Evolutionary conservation across 2,329 filamentous ascomycete genomes (phyloP), one percentile per base, ranked within the genome.

Genomic region (Stagonosporopsis vannaccii): DNA sequence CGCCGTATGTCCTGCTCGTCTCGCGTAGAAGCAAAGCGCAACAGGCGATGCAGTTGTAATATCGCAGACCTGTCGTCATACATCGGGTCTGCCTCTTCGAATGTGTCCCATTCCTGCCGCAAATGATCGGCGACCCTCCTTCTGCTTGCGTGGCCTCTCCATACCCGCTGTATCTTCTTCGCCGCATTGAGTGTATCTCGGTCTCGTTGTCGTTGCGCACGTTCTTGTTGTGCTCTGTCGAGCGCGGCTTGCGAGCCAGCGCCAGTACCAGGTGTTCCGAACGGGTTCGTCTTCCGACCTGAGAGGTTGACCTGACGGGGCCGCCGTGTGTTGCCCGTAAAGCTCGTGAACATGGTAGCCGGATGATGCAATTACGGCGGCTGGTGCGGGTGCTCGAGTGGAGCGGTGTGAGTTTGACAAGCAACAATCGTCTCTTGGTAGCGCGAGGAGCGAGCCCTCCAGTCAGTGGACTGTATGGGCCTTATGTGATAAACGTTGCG

Each of bases 281-380:
- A 96, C 3, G 92, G 91, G 70, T 97, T 96, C 46, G 82, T 81
- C 63, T 86, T 86, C 66, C 93, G 89, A 60, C 92, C 95, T 64
- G 92, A 95, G 59, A 99, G 88, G 78, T 98, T 97, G 73, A 98
- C 92, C 75, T 97, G 93, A 63, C 95, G 89, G 59, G 90, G 89
- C 65, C 91, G 90, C 70, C 91, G 88, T 68, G 92, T 91, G 77
- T 80, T 91, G 67, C 95, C 95, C 22, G 91, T 95, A 79, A 99
- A 99, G 50, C 90, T 92, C 59, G 90, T 88, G 79, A 95, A 96
- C 94, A 97, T 97, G 62, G 63, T 62, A 59, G 61, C 60, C 57
- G 62, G 41, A 44, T n/a, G 43, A 12, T 50, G 20, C 20, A 37
- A n/a, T 17, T 33, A 20, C 6, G 33, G 20, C 11, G 35, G 15